These are phyloP conservation scores for Aurinia saxatilis DNA, from an alignment of 345 rosid species.

Conservation along the genomic window DNA sequence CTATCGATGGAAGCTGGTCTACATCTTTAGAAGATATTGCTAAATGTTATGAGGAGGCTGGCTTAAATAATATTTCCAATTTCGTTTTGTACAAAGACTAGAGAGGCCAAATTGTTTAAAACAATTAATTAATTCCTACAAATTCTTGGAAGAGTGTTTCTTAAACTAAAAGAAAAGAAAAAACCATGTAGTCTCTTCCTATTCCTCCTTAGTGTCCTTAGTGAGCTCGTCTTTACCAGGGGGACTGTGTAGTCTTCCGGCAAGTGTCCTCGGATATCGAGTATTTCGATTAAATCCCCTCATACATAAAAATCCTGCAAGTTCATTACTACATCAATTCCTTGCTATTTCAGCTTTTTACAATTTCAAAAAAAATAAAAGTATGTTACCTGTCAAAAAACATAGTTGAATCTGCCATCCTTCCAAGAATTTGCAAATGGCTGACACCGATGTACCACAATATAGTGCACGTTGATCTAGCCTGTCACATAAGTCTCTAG, in stretches of 20 bases:
- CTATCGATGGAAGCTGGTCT: constrained; percentile 78
- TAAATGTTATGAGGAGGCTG: constrained; percentile 67
- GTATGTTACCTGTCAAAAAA: constrained; percentile 40
- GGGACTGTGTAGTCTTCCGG: constrained; percentile 32
- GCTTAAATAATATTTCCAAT: constrained; percentile 50
- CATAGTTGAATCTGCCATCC: constrained; percentile 10
- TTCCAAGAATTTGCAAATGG: constrained; percentile 30
- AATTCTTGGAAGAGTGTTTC: too few species aligned
- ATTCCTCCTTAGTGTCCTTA: not conserved
- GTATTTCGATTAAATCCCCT: constrained; percentile 40
- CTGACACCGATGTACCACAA: constrained; percentile 39
- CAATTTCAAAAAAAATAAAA: not conserved
- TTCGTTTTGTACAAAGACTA: constrained; percentile 55
- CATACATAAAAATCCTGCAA: constrained; percentile 45
- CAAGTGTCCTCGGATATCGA: constrained; percentile 30
- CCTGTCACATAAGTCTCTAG: constrained; percentile 29
- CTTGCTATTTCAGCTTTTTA: too few species aligned
- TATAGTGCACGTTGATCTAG: constrained; percentile 32
- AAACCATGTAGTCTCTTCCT: not conserved
- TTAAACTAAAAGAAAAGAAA: not conserved
- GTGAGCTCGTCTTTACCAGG: constrained; percentile 1
- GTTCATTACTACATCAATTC: not conserved
- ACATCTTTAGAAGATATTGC: constrained; percentile 47
- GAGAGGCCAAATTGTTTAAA: constrained; percentile 10
- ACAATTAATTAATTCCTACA: not conserved